Conservation (phyloP, 257 asterid species). For the Gentiana straminea region DNA sequence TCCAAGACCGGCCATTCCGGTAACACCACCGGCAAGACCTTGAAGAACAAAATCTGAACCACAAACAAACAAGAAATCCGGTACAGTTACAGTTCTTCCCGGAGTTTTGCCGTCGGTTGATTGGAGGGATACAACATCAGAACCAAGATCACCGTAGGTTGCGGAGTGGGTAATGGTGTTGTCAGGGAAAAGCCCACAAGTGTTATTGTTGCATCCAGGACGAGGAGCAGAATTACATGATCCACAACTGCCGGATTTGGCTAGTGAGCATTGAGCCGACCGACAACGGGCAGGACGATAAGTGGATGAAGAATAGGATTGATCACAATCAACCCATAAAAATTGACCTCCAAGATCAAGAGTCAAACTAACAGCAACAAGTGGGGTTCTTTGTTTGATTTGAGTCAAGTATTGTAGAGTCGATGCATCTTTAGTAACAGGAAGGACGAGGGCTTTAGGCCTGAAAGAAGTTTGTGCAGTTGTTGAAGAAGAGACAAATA, state of each 20-base stretch:
- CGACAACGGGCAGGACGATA: constrained; percentile 8
- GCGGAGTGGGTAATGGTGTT: background rate
- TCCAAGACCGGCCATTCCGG: constrained; percentile 15
- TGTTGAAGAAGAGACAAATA: constrained; percentile 5
- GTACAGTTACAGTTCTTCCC: constrained; percentile 8
- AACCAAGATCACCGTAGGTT: background rate
- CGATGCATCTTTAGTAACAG: constrained; percentile 17
- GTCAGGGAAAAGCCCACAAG: background rate
- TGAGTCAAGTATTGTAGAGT: constrained; percentile 13
- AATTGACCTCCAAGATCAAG: constrained; percentile 28
- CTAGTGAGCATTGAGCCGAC: constrained; percentile 13
- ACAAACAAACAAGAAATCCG: constrained; percentile 18
- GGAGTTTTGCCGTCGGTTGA: constrained; percentile 1
- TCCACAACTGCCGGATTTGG: constrained; percentile 17
- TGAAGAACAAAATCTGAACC: constrained; percentile 15
- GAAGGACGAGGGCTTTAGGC: constrained; percentile 20
- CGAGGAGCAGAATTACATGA: background rate
- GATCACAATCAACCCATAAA: constrained; percentile 26
- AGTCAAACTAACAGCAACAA: constrained; percentile 17
- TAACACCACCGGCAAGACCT: constrained; percentile 9
- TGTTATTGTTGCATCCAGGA: constrained; percentile 6
- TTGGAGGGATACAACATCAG: no score
- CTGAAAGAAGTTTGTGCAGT: constrained; percentile 4
- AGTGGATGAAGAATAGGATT: constrained; percentile 14
- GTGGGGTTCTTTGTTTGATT: constrained; percentile 24